Conservation (phyloP, 1,139 yeast species). For the Blastobotrys petasosporus region DNA sequence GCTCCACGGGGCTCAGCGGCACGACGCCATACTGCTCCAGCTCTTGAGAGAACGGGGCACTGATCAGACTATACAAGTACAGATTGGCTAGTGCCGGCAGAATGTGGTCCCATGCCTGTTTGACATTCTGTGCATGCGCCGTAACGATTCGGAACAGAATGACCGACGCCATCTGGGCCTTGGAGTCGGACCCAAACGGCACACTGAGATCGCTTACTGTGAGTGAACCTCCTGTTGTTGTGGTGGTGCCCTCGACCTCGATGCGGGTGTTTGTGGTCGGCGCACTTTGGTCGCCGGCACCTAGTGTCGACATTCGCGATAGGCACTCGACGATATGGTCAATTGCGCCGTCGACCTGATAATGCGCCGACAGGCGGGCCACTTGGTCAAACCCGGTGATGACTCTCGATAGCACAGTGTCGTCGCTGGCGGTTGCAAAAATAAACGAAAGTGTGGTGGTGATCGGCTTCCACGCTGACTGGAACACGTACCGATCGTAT, state of each 20-base stretch:
- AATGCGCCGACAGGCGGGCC: constrained; percentile 66
- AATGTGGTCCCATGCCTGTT: constrained; percentile 55
- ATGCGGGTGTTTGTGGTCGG: constrained; percentile 38
- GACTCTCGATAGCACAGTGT: constrained; percentile 78
- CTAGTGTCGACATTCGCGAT: constrained; percentile 49
- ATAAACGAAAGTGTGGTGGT: constrained; percentile 67
- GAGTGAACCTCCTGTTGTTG: constrained; percentile 38
- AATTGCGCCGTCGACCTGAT: constrained; percentile 49
- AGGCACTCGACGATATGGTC: constrained; percentile 62
- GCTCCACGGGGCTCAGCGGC: constrained; percentile 54
- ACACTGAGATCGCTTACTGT: constrained; percentile 80
- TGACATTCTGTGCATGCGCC: constrained; percentile 43
- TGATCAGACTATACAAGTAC: constrained; percentile 68
- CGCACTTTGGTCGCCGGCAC: constrained; percentile 37
- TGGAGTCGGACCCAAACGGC: constrained; percentile 81
- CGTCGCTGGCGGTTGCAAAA: constrained; percentile 85
- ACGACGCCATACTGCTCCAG: constrained; percentile 11
- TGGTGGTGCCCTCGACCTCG: constrained; percentile 41
- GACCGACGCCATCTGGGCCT: constrained; percentile 84
- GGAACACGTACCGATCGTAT: constrained; percentile 69
- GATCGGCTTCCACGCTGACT: constrained; percentile 52
- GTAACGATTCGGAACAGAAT: constrained; percentile 74
- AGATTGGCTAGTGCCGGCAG: constrained; percentile 57
- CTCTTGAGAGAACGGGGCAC: constrained; percentile 15
- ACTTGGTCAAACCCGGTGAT: constrained; percentile 84